phyloP scores from a whole-genome alignment of 768 basidiomycete genomes.

The Leccinum obscurum region DNA sequence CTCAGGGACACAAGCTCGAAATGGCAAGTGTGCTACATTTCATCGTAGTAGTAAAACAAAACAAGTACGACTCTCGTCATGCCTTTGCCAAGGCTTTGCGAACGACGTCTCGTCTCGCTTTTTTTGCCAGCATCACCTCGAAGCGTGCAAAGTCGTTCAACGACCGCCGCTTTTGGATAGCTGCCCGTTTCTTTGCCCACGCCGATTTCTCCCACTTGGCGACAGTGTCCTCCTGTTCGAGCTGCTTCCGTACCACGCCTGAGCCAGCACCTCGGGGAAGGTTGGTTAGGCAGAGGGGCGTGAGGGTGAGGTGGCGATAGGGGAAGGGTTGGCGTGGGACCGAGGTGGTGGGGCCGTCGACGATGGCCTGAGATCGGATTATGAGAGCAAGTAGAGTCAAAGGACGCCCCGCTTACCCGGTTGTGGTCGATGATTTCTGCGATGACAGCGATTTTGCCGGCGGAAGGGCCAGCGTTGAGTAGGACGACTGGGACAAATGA shows the following conservation, averaged over 20 bases:
- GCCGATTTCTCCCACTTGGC: slow-evolving; percentile 87
- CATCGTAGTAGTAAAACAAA: background rate
- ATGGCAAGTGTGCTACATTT: background rate
- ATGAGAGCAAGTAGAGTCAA: background rate
- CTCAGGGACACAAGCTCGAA: slow-evolving; percentile 11
- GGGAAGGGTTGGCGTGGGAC: slow-evolving; percentile 92
- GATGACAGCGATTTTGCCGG: slow-evolving; percentile 92
- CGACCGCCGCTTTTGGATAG: slow-evolving; percentile 68
- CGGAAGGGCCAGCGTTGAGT: slow-evolving; percentile 82
- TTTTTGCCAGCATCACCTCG: slow-evolving; percentile 85
- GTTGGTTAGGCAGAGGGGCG: slow-evolving; percentile 75
- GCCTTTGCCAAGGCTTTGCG: slow-evolving; percentile 65
- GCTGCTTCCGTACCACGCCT: slow-evolving; percentile 77
- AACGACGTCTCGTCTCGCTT: slow-evolving; percentile 75
- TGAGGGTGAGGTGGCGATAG: slow-evolving; percentile 92
- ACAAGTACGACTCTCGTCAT: slow-evolving; percentile 13
- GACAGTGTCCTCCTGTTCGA: slow-evolving; percentile 81
- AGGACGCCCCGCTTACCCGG: slow-evolving; percentile 54
- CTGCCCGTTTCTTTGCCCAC: slow-evolving; percentile 88
- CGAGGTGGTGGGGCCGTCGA: slow-evolving; percentile 89
- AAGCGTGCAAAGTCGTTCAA: slow-evolving; percentile 93
- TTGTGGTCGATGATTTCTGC: slow-evolving; percentile 99
- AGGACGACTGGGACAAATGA: slow-evolving; percentile 65
- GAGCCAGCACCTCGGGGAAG: slow-evolving; percentile 88
- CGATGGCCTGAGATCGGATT: slow-evolving; percentile 66